Base-by-base conservation (phyloP, 1,139 yeast species). In the Suhomyces coccinellae region DNA sequence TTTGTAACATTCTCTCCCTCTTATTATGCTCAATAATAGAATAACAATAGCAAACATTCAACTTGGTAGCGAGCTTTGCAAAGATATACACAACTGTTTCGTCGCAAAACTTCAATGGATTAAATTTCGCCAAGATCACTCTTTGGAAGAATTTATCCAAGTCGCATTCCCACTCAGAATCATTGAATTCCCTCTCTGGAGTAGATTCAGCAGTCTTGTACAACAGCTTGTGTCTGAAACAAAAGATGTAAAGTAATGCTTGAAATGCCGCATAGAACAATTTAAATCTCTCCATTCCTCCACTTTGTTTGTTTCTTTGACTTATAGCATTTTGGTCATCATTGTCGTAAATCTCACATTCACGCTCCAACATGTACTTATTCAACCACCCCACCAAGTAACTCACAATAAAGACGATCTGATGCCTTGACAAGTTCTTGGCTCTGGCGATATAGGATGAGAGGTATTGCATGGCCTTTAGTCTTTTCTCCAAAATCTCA, bases 371-470 rank as follows among this genome's bases (percentile, higher is more conserved):
- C 22, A 90, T 83, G 59, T 85, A 93, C 52, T 86, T 78, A 56
- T 85, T 82, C 48, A 91, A 69, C 97, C 97, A 93, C 16, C 85
- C 84, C 29, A 87, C 79, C 40, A 93, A 71, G 59, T 87, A 87
- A 51, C 88, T 80, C 12, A 88, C 82, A 13, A 91, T 90, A 58
- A 86, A 87, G 4, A 85, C 77, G 30, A 91, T 76, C 62, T 90
- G 97, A 38, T 80, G 76, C 41, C 80, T 79, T 1, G 89, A 74
- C 29, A 93, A 71, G 35, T 79, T 79, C 53, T 83, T 82, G 11
- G 97, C 97, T 46, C 99, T 77, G 0, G 98, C 96, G 50, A 93
- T 82, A 61, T 85, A 93, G 3, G 97, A 89, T 1, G 97, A 85
- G 44, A 93, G 75, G 60, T 93, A 93, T 65, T 93, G 98, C 79